Evolutionary conservation across 2,329 filamentous ascomycete genomes (phyloP), one percentile per base, ranked within the genome.

Genomic region (Ploettnerulaceae sp.): DNA sequence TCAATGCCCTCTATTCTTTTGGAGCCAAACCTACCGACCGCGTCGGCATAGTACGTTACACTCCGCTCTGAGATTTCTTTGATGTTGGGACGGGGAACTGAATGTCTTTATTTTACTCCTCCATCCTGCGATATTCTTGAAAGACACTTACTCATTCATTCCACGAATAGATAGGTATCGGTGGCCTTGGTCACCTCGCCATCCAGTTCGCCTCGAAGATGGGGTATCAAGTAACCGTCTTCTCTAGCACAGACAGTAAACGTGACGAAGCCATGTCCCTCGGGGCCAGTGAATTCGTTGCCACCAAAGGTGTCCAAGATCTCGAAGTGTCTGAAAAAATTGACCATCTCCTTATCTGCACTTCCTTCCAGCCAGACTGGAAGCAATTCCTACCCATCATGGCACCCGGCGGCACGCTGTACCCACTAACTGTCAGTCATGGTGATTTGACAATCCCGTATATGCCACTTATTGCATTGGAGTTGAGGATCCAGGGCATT

Each of bases 351-450:
- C 47, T 64, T 39, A 57, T 64, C 42, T 62, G 58, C 7, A 53
- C 58, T 15, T 59, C 55, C 4, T 53, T 55, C 39, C 56, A 60
- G 25, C 61, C 61, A n/a, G 82, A 87, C 79, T 82, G 82, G 6
- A 63, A 85, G 39, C 65, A 67, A 45, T 87, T 84, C 64, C 68
- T 89, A 39, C 60, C 67, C 5, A 69, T 88, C 21, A 70, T 87
- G 40, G 72, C 75, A 41, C 66, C 72, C 5, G 72, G 77, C 33
- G 81, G 81, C 3, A 71, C 69, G 5, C 77, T 85, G 55, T 74
- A 84, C 50, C 80, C 84, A 61, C 72, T 89, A 36, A 82, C 81
- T 12, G 76, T 77, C 2, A 80, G 82, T 0, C 78, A 84, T 6
- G 57, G 53, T 11, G 55, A 63, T 36, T 38, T 64, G 21, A 53